Percentiles rank a stretch among this genome's conserved stretches.
These are phyloP conservation scores for Candida sanyiensis DNA, from an alignment of 805 yeast species.

Conservation along the genomic window DNA sequence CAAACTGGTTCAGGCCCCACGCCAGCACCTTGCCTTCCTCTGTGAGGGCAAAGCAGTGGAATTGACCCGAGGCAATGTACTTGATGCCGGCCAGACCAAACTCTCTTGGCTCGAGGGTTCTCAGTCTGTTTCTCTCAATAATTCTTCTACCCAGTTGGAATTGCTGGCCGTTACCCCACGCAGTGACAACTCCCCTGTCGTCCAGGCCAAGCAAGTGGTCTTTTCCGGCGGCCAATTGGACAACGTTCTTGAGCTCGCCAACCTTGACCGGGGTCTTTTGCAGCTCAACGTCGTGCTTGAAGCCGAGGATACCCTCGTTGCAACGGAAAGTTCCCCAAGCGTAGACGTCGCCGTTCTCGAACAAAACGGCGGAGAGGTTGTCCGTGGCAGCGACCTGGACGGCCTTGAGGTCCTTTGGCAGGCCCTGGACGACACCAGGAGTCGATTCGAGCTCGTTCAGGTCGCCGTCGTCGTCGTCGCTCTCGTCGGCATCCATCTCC, in stretches of 20 bases:
- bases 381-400: slow-evolving; percentile 90
- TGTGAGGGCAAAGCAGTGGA: slow-evolving; percentile 90
- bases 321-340: slow-evolving; percentile 98
- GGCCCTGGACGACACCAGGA: slow-evolving; percentile 68
- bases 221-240: slow-evolving; percentile 85
- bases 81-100: slow-evolving; percentile 77
- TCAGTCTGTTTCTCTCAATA: slow-evolving; percentile 67
- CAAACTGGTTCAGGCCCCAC: slow-evolving; percentile 97
- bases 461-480: slow-evolving; percentile 68
- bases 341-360: slow-evolving; percentile 79
- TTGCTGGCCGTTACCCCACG: slow-evolving; percentile 98
- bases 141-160: slow-evolving; percentile 86
- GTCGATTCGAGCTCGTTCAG: slow-evolving; percentile 86
- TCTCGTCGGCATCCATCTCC: slow-evolving; percentile 56
- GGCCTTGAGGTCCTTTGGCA: slow-evolving; percentile 54
- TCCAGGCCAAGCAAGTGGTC: slow-evolving; percentile 87
- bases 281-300: slow-evolving; percentile 53
- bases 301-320: slow-evolving; percentile 88
- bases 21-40: slow-evolving; percentile 62
- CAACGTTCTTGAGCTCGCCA: slow-evolving; percentile 56
- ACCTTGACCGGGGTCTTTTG: slow-evolving; percentile 69
- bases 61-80: slow-evolving; percentile 88
- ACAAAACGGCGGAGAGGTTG: slow-evolving; percentile 75
- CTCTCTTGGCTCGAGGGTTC: slow-evolving; percentile 73
- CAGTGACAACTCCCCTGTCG: slow-evolving; percentile 76